Percentiles rank a stretch among this genome's conserved stretches.
These are phyloP conservation scores for Fusarium duplospermum DNA, from an alignment of 2,329 filamentous ascomycete species.

Conservation along the genomic window DNA sequence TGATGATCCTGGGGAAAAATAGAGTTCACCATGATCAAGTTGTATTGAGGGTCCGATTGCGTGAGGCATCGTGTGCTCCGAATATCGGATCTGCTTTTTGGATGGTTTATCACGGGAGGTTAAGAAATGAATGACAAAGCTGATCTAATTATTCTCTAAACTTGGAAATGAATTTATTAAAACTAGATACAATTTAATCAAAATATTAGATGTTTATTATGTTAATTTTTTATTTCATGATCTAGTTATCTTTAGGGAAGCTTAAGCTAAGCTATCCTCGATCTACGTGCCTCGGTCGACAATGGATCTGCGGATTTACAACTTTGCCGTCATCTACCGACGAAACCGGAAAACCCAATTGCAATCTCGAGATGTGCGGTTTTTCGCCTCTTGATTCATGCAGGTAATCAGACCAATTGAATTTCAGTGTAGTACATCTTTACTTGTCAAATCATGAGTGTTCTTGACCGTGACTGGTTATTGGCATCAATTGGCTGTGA, in stretches of 20 bases:
- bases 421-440: neutral
- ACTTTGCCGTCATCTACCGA: neutral
- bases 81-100: neutral
- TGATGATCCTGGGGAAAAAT: neutral
- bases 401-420: neutral
- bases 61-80: slow-evolving; percentile 2
- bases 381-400: neutral
- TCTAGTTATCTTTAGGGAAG: too few species aligned
- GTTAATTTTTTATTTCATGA: too few species aligned
- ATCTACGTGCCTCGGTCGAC: neutral
- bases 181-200: too few species aligned
- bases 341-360: neutral
- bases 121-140: too few species aligned
- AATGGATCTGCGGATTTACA: neutral
- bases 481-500: neutral
- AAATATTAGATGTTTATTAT: too few species aligned
- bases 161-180: too few species aligned
- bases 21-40: neutral
- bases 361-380: slow-evolving; percentile 1
- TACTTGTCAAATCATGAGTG: neutral
- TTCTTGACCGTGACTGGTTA: neutral
- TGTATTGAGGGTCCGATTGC: neutral
- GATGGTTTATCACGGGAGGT: neutral
- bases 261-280: too few species aligned
- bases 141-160: too few species aligned